These are phyloP conservation scores for Xylaria longipes DNA, from an alignment of 495 filamentous ascomycete genomes.

Conservation along the genomic window DNA sequence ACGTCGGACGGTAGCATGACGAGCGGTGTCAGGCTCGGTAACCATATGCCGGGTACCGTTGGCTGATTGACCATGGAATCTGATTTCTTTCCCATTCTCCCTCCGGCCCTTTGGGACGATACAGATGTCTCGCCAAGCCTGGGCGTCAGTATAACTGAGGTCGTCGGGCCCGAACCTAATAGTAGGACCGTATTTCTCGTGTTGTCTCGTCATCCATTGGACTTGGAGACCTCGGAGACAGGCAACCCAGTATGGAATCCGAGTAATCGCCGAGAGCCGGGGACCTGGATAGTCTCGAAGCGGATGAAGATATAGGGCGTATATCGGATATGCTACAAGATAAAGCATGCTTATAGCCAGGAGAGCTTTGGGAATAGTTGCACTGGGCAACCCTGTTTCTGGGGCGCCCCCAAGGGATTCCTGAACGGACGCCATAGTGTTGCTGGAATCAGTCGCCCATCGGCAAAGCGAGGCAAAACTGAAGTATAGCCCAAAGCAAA, in stretches of 20 bases:
- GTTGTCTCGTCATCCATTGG: slow-evolving; percentile 36
- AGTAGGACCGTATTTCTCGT: slow-evolving; percentile 49
- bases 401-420: not conserved
- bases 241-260: slow-evolving; percentile 25
- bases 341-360: not conserved
- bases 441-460: not conserved
- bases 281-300: slow-evolving; percentile 26
- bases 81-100: slow-evolving; percentile 24
- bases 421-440: not conserved
- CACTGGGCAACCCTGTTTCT: not conserved
- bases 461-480: not conserved
- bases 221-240: slow-evolving; percentile 23
- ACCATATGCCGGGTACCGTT: slow-evolving; percentile 14
- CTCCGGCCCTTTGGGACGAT: slow-evolving; percentile 30
- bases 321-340: not conserved
- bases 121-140: slow-evolving; percentile 59
- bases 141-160: slow-evolving; percentile 47
- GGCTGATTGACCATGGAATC: slow-evolving; percentile 13
- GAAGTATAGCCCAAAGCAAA: not conserved
- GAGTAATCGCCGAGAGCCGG: slow-evolving; percentile 1
- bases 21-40: not conserved
- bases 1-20: slow-evolving; percentile 39
- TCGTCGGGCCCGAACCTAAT: slow-evolving; percentile 49
- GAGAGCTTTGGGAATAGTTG: not conserved
- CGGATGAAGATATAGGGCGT: slow-evolving; percentile 22